Evolutionary conservation across 2,329 filamentous ascomycete species (phyloP).

Genomic region (Karstenula rhodostoma): DNA sequence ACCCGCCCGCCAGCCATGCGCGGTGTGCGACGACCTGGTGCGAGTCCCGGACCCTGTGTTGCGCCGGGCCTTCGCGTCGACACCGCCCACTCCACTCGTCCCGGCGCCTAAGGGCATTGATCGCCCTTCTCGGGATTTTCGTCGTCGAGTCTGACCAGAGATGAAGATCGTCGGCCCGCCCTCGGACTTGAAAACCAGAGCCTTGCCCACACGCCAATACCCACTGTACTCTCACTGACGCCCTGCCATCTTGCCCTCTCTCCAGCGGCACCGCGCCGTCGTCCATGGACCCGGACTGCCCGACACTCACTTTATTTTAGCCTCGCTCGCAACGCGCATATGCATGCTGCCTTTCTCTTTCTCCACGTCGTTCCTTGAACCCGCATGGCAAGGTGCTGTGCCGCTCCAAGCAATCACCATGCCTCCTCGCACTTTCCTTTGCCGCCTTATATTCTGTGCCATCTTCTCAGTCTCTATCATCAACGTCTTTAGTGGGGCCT

Average conservation of each 20-base stretch:
- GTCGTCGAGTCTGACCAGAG: slow-evolving; percentile 28
- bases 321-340: slow-evolving; percentile 1
- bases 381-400: slow-evolving; percentile 30
- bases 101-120: slow-evolving; percentile 28
- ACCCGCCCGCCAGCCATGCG: slow-evolving; percentile 3
- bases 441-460: slow-evolving; percentile 43
- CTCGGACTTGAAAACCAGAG: slow-evolving; percentile 19
- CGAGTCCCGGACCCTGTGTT: not conserved
- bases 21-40: not conserved
- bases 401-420: slow-evolving; percentile 26
- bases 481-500: slow-evolving; percentile 43
- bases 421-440: slow-evolving; percentile 44
- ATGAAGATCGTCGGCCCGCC: slow-evolving; percentile 29
- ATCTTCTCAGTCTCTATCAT: slow-evolving; percentile 45
- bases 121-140: slow-evolving; percentile 30
- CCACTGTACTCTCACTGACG: slow-evolving; percentile 8
- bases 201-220: slow-evolving; percentile 2
- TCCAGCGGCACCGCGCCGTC: slow-evolving; percentile 10
- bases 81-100: slow-evolving; percentile 4
- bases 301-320: slow-evolving; percentile 19
- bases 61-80: not conserved
- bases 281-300: slow-evolving; percentile 15
- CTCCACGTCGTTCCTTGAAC: slow-evolving; percentile 4
- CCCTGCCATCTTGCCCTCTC: slow-evolving; percentile 2
- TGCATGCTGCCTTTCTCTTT: slow-evolving; percentile 14